Percentiles rank a stretch among this genome's conserved stretches.
phyloP scores from a whole-genome alignment of 495 filamentous ascomycete species.

The Cercophora sp. region DNA sequence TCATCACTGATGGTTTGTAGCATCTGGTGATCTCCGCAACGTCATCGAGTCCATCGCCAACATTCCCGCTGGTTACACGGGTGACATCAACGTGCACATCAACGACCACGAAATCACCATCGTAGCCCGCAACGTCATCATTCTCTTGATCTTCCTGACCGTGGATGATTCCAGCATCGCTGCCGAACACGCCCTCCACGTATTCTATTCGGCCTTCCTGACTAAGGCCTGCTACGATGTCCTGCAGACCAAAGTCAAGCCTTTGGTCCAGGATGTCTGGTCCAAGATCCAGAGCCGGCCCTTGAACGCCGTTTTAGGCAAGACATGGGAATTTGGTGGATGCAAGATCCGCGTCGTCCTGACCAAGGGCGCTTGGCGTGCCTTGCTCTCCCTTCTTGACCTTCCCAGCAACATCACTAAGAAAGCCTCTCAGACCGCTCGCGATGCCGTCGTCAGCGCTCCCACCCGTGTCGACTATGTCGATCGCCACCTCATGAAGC shows the following conservation, averaged over 20 bases:
- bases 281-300: not conserved
- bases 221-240: not conserved
- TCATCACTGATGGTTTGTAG: not conserved
- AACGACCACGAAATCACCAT: not conserved
- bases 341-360: not conserved
- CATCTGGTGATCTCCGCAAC: not conserved
- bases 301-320: not conserved
- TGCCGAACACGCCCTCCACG: not conserved
- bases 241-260: not conserved
- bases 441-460: not conserved
- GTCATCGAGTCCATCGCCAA: not conserved
- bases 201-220: not conserved
- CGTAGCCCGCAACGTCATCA: not conserved
- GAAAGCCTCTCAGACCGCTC: not conserved
- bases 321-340: not conserved
- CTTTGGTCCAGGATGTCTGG: not conserved
- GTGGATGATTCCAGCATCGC: not conserved
- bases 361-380: not conserved
- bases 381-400: not conserved
- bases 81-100: not conserved
- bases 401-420: not conserved
- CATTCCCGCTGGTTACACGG: not conserved
- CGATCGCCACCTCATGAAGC: not conserved
- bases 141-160: not conserved
- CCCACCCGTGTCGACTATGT: not conserved